Percentiles rank a stretch among this genome's conserved stretches.
These are phyloP conservation scores for Drechslerella dactyloides DNA, from an alignment of 2,329 filamentous ascomycete species.

Conservation along the genomic window DNA sequence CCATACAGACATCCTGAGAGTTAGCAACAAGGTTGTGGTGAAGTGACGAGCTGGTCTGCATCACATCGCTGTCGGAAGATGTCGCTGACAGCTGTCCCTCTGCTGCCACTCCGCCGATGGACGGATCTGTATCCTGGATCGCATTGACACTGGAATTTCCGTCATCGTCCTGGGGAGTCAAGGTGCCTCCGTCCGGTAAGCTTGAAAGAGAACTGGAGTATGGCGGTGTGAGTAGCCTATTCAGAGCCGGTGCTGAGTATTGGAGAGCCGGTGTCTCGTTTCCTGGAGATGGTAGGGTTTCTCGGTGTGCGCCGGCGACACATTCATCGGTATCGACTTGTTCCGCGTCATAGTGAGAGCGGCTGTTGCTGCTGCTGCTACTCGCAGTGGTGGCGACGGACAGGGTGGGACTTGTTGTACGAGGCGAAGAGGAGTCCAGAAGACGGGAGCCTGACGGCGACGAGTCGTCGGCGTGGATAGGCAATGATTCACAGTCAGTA, in stretches of 20 bases:
- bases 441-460: constrained; percentile 18
- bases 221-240: neutral
- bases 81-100: neutral
- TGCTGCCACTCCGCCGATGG: constrained; percentile 2
- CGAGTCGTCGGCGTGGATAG: constrained; percentile 20
- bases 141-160: neutral
- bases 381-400: constrained; percentile 13
- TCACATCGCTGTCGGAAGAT: neutral
- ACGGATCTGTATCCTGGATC: constrained; percentile 4
- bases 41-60: neutral
- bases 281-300: constrained; percentile 12
- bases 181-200: constrained; percentile 9
- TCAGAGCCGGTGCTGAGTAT: neutral
- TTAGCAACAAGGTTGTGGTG: neutral
- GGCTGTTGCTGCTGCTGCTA: constrained; percentile 6
- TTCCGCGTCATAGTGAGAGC: constrained; percentile 15
- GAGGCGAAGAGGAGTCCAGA: constrained; percentile 28
- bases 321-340: constrained; percentile 11
- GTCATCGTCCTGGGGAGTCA: constrained; percentile 7
- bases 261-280: neutral
- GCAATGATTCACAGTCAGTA: constrained; percentile 25
- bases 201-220: neutral
- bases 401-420: constrained; percentile 17
- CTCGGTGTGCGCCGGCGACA: constrained; percentile 1
- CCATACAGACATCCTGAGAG: constrained; percentile 22